These are phyloP conservation scores for Fusarium odoratissimum DNA, from an alignment of 2,329 filamentous ascomycete genomes.

Conservation along the genomic window DNA sequence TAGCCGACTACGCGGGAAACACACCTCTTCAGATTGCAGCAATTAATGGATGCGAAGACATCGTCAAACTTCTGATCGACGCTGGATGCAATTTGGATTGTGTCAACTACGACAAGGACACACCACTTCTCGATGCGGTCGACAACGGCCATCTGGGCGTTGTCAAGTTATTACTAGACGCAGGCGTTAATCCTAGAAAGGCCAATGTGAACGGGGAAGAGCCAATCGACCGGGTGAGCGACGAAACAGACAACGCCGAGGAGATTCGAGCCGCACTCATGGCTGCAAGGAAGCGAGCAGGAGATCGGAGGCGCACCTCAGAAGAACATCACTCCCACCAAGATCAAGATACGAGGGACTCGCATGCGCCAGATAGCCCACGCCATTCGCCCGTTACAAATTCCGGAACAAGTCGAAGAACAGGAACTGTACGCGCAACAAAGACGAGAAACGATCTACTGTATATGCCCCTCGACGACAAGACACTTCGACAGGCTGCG, in stretches of 20 bases:
- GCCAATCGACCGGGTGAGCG: constrained; percentile 83
- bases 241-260: constrained; percentile 79
- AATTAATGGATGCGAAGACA: constrained; percentile 85
- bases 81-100: constrained; percentile 87
- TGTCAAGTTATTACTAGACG: constrained; percentile 82
- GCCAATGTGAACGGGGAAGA: constrained; percentile 94
- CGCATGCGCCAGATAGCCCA: constrained; percentile 68
- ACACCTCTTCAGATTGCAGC: constrained; percentile 94
- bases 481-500: constrained; percentile 69
- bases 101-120: constrained; percentile 85
- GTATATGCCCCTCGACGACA: constrained; percentile 72
- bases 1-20: constrained; percentile 95
- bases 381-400: constrained; percentile 64
- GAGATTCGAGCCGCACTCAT: constrained; percentile 79
- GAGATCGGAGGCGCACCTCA: constrained; percentile 65
- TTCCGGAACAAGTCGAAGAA: constrained; percentile 59
- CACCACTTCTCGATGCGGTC: constrained; percentile 93
- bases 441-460: constrained; percentile 74
- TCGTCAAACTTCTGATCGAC: constrained; percentile 87
- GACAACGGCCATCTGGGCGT: constrained; percentile 94
- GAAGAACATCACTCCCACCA: constrained; percentile 66
- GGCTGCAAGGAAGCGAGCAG: constrained; percentile 67
- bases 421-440: constrained; percentile 67
- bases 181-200: constrained; percentile 91
- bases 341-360: constrained; percentile 62